These are phyloP conservation scores for Syzygium aromaticum DNA, from an alignment of 345 rosid species.

Conservation along the genomic window DNA sequence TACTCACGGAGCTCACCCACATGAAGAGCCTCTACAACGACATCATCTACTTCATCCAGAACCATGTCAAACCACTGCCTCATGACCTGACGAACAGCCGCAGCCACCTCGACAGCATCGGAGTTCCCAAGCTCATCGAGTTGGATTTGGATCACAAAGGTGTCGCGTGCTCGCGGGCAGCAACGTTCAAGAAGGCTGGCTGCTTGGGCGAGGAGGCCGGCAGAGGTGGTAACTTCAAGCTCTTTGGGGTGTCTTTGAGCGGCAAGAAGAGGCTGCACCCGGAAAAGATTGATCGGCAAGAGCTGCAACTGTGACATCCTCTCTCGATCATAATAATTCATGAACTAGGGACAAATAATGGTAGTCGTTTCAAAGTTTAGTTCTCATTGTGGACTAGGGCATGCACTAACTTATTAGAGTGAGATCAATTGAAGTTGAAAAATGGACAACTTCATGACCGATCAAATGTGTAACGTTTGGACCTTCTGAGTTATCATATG, in stretches of 20 bases:
- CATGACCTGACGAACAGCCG: neutral
- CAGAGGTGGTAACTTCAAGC: slow-evolving; percentile 18
- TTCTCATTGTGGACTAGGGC: neutral
- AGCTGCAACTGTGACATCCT: neutral
- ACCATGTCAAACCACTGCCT: slow-evolving; percentile 33
- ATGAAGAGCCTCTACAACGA: slow-evolving; percentile 57
- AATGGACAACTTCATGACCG: neutral
- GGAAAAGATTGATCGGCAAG: slow-evolving; percentile 15
- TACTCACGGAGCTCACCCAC: slow-evolving; percentile 47
- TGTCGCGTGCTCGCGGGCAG: neutral
- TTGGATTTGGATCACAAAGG: slow-evolving; percentile 6
- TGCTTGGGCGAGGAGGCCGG: slow-evolving; percentile 12
- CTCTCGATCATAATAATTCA: neutral
- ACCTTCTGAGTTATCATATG: neutral
- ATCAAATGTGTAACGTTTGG: neutral
- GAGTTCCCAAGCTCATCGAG: slow-evolving; percentile 7
- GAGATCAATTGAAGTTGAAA: neutral
- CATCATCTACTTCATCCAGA: slow-evolving; percentile 54
- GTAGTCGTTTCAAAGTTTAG: neutral
- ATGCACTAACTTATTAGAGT: neutral
- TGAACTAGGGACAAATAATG: neutral
- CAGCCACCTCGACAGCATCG: neutral
- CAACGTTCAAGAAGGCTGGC: neutral
- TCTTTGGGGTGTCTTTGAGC: slow-evolving; percentile 38
- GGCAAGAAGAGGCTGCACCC: slow-evolving; percentile 41